Base-by-base conservation (phyloP, 78 protist genomes). In the Dictyostelium firmibasis region DNA sequence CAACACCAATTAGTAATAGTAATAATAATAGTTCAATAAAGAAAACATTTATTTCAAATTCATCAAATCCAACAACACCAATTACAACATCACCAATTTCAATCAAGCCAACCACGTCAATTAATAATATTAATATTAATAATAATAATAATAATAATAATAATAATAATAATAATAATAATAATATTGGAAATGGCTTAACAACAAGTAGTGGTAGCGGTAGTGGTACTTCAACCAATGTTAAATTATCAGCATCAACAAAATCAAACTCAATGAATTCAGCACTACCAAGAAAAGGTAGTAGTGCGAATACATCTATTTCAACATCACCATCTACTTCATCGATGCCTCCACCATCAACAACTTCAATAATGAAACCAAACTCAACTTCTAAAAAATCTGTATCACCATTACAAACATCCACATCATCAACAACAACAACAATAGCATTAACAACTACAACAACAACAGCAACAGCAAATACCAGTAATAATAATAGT, bases 41-140 rank as follows among this genome's bases (percentile, higher is more conserved):
- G 44, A 77, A 77, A 77, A 20, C 83, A 77, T 77, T 77, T 72
- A 72, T 72, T 72, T 72, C 79, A 72, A 72, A 72, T 33, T 72
- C 78, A 70, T 33, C 62, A n/a, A 72, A 31, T 25, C 41, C 78
- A 64, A 3, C 88, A 64, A 60, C 50, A 44, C 77, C 77, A 43
- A 44, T 9, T 38, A 84, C 35, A 47, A 27, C 25, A 47, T 84
- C 92, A 75, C 43, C 92, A 43, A 69, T 77, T 27, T 11, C 91
- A 25, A 57, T 44, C 18, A 41, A 44, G 50, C 43, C 69, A 36
- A 16, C 43, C 11, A 25, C n/a, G n/a, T n/a, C n/a, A n/a, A n/a
- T n/a, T n/a, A n/a, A n/a, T n/a, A n/a, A n/a, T n/a, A n/a, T n/a
- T n/a, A n/a, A n/a, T n/a, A n/a, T n/a, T n/a, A n/a, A n/a, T n/a